Conservation (phyloP, 345 rosid genomes). For the Abelmoschus esculentus region DNA sequence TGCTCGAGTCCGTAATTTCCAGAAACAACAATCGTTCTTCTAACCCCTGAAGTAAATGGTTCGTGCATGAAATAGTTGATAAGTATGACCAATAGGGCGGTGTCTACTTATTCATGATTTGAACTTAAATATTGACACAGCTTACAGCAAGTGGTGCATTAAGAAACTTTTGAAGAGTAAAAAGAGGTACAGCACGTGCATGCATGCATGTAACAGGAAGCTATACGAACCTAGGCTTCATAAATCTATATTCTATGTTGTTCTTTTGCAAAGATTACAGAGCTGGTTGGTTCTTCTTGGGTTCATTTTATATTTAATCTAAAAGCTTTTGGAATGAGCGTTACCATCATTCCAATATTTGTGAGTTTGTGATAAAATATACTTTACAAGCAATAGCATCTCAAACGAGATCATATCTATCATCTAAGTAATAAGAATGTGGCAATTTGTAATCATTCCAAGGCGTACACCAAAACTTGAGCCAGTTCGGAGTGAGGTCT, state of each 20-base stretch:
- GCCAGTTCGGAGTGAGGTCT: background rate
- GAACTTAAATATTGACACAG: background rate
- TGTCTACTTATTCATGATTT: background rate
- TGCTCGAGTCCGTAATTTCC: too few relatives aligned
- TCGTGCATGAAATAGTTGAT: background rate
- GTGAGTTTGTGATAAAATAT: background rate
- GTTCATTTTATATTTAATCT: background rate
- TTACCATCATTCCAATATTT: conserved; percentile 11
- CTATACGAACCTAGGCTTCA: conserved; percentile 4
- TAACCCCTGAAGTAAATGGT: too few relatives aligned
- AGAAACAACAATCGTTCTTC: too few relatives aligned
- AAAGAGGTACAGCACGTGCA: conserved; percentile 19
- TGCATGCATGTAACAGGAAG: conserved; percentile 18
- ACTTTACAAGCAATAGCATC: background rate
- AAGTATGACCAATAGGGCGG: background rate
- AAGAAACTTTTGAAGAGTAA: background rate
- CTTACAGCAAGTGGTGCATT: background rate
- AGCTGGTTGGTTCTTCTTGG: conserved; percentile 2
- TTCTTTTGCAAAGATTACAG: conserved; percentile 15
- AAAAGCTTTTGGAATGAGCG: conserved; percentile 8
- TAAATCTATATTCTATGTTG: conserved; percentile 4
- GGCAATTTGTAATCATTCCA: background rate
- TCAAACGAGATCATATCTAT: background rate
- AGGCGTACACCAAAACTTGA: background rate
- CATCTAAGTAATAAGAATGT: background rate